A percentile compares a stretch with the other conserved stretches of the same genome.
Conservation (phyloP, 139 green algal genomes). For the Spirogloea muscicola region DNA sequence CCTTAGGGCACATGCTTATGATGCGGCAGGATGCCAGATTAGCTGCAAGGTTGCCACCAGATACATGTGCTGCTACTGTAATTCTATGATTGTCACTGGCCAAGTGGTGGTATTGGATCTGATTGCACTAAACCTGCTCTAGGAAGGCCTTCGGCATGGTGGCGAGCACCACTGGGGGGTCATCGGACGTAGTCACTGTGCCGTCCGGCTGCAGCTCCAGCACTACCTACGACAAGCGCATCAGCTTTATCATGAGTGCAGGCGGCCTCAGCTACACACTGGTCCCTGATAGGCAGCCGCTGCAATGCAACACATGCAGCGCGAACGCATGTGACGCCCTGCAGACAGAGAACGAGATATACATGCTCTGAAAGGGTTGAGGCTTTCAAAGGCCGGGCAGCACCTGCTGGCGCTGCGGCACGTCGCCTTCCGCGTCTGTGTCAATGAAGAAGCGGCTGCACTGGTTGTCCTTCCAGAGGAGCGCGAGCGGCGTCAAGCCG, state of each 20-base stretch:
- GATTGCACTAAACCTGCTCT: background rate
- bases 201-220: conserved; percentile 54
- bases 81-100: too few relatives aligned
- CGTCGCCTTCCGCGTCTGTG: conserved; percentile 58
- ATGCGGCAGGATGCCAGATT: background rate
- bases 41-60: too few relatives aligned
- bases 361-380: background rate
- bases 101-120: background rate
- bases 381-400: background rate
- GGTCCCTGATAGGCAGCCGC: too few relatives aligned
- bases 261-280: too few relatives aligned
- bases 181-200: conserved; percentile 68
- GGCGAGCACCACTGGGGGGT: conserved; percentile 70
- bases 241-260: background rate
- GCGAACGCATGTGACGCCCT: background rate
- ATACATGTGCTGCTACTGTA: too few relatives aligned
- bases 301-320: too few relatives aligned
- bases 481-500: conserved; percentile 64
- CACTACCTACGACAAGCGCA: conserved; percentile 20
- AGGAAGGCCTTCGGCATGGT: conserved; percentile 53
- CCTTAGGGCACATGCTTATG: background rate
- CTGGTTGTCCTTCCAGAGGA: conserved; percentile 85
- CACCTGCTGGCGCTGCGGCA: conserved; percentile 59
- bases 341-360: background rate
- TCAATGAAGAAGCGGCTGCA: conserved; percentile 71